These are phyloP conservation scores for Tylopilus vinaceipallidus DNA, from an alignment of 768 basidiomycete species.

Conservation along the genomic window DNA sequence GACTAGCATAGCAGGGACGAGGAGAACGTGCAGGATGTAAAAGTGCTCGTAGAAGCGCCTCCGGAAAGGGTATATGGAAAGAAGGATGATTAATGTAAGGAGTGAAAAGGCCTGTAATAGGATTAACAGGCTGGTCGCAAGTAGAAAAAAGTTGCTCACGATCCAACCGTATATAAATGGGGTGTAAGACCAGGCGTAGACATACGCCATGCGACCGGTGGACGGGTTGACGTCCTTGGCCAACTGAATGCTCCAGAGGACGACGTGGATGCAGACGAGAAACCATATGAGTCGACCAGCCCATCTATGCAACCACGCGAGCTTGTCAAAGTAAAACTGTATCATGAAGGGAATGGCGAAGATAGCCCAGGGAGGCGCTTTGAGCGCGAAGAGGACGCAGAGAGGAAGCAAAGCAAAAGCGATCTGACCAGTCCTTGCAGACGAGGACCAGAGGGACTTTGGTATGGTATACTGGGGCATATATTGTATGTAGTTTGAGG, in stretches of 20 bases:
- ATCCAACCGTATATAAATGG: constrained; percentile 64
- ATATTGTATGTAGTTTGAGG: constrained; percentile 35
- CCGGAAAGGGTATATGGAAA: constrained; percentile 52
- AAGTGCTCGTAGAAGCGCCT: constrained; percentile 59
- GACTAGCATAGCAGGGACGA: constrained; percentile 61
- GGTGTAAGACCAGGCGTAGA: constrained; percentile 55
- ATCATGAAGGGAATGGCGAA: constrained; percentile 61
- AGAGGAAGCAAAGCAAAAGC: constrained; percentile 73
- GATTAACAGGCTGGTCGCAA: constrained; percentile 2
- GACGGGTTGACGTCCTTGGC: constrained; percentile 44
- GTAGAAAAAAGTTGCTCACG: constrained; percentile 34
- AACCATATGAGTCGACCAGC: constrained; percentile 68
- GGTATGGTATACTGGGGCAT: constrained; percentile 57
- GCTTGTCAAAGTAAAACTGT: constrained; percentile 74
- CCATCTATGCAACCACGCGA: constrained; percentile 71
- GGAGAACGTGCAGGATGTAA: constrained; percentile 60
- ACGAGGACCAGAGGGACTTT: constrained; percentile 72
- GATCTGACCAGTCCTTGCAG: constrained; percentile 64
- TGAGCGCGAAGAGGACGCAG: constrained; percentile 68
- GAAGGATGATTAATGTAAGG: constrained; percentile 50
- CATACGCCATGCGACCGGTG: constrained; percentile 43
- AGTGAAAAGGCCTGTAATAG: constrained; percentile 49
- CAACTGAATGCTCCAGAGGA: constrained; percentile 69
- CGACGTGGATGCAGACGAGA: constrained; percentile 57
- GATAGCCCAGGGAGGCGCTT: constrained; percentile 67